These are phyloP conservation scores for Casuarina cunninghamiana DNA, from an alignment of 306 rosid species.

Conservation along the genomic window DNA sequence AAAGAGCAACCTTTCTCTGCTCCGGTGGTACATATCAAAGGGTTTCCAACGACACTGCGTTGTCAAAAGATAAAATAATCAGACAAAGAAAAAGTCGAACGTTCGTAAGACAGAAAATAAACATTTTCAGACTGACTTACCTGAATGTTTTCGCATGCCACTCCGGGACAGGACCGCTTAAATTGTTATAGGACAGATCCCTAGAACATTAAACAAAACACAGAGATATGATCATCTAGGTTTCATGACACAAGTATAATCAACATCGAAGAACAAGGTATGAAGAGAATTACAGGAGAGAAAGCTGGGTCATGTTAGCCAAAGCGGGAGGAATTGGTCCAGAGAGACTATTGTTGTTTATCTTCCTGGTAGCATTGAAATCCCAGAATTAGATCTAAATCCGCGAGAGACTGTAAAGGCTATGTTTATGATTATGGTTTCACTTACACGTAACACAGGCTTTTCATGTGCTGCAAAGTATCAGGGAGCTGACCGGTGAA, in stretches of 20 bases:
- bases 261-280: slow-evolving; percentile 11
- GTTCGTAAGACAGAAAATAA: slow-evolving; percentile 4
- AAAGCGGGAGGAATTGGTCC: slow-evolving; percentile 83
- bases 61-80: slow-evolving; percentile 25
- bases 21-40: slow-evolving; percentile 68
- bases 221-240: slow-evolving; percentile 16
- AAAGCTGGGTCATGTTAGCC: slow-evolving; percentile 72
- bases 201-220: slow-evolving; percentile 40
- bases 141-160: slow-evolving; percentile 72
- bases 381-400: slow-evolving; percentile 26
- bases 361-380: slow-evolving; percentile 64
- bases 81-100: slow-evolving; percentile 2
- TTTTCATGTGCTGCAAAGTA: slow-evolving; percentile 58
- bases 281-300: slow-evolving; percentile 64
- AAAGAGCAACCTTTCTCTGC: slow-evolving; percentile 55
- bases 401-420: not conserved
- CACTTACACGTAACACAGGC: slow-evolving; percentile 82
- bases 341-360: slow-evolving; percentile 73
- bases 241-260: not conserved
- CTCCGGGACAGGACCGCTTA: slow-evolving; percentile 79
- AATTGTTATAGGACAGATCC: slow-evolving; percentile 82
- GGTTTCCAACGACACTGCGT: slow-evolving; percentile 75
- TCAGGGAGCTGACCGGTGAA: slow-evolving; percentile 75
- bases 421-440: not conserved
- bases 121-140: slow-evolving; percentile 44